phyloP scores from a whole-genome alignment of 2,329 filamentous ascomycete genomes.

The Aspergillus neoniger region DNA sequence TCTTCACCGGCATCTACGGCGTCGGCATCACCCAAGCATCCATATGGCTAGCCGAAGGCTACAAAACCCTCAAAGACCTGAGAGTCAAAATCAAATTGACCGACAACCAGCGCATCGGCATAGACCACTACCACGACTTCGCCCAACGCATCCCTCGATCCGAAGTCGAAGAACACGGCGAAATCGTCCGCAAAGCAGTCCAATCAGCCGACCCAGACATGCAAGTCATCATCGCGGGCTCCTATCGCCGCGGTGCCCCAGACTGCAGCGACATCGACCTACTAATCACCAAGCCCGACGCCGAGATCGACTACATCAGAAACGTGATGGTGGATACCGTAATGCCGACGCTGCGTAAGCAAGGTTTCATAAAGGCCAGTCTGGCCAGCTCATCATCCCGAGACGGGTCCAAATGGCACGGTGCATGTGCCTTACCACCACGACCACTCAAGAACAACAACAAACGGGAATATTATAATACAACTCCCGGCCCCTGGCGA shows the following conservation, averaged over 20 bases:
- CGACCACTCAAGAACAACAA: too few relatives aligned
- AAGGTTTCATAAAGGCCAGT: constrained; percentile 68
- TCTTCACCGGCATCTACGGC: constrained; percentile 78
- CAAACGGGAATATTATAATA: too few relatives aligned
- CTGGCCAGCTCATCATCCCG: constrained; percentile 61
- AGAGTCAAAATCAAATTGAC: constrained; percentile 63
- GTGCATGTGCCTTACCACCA: constrained; percentile 70
- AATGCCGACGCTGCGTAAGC: constrained; percentile 60
- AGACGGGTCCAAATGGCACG: constrained; percentile 81
- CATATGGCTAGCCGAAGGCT: constrained; percentile 75
- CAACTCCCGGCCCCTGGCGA: constrained; percentile 61
- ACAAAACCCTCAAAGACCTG: constrained; percentile 73
- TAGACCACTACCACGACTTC: constrained; percentile 80
- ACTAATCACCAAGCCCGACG: constrained; percentile 71
- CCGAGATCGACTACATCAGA: constrained; percentile 59
- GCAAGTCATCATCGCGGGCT: constrained; percentile 75
- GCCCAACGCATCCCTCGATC: constrained; percentile 72
- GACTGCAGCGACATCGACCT: constrained; percentile 82
- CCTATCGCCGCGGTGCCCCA: constrained; percentile 76
- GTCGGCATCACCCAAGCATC: constrained; percentile 70
- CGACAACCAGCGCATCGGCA: constrained; percentile 69
- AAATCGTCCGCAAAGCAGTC: constrained; percentile 63
- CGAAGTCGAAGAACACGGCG: constrained; percentile 72
- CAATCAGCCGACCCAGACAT: constrained; percentile 62
- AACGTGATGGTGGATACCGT: constrained; percentile 64